phyloP scores from a whole-genome alignment of 495 filamentous ascomycete species.

The Filosporella fistucella region DNA sequence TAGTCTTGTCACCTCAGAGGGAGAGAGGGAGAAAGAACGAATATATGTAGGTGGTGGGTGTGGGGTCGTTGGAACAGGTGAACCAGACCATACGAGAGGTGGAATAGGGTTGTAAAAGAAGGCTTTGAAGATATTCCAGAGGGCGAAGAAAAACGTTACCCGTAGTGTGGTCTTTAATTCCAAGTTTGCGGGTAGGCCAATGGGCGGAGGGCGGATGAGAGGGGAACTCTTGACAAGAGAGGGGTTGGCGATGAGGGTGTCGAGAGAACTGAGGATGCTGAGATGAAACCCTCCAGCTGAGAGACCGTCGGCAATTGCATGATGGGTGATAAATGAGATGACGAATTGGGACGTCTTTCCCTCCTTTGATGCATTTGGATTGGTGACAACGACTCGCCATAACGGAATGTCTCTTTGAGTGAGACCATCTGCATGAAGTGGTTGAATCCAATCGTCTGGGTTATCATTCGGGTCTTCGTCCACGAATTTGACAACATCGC shows the following conservation, averaged over 20 bases:
- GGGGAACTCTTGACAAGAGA: neutral
- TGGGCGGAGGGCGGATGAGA: neutral
- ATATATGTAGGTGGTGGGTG: neutral
- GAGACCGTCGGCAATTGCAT: conserved; percentile 8
- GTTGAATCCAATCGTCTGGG: neutral
- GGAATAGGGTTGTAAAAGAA: conserved; percentile 1
- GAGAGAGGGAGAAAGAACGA: neutral
- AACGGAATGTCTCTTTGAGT: neutral
- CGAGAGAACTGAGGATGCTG: conserved; percentile 4
- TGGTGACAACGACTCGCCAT: conserved; percentile 6
- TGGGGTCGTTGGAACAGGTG: neutral
- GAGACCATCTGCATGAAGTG: neutral
- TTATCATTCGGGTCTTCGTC: neutral
- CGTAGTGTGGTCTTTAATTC: neutral
- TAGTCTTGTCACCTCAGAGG: neutral
- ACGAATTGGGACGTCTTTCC: neutral
- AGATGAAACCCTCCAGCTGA: neutral
- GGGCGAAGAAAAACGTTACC: neutral
- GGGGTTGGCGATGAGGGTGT: neutral
- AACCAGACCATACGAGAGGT: neutral
- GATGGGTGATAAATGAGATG: conserved; percentile 7
- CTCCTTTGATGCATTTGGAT: neutral
- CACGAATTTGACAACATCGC: conserved; percentile 6
- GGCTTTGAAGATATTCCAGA: neutral
- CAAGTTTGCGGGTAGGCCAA: neutral